Percentiles rank a stretch among this genome's conserved stretches.
Evolutionary conservation across 768 basidiomycete species (phyloP).

Genomic region (Collybiopsis confluens): DNA sequence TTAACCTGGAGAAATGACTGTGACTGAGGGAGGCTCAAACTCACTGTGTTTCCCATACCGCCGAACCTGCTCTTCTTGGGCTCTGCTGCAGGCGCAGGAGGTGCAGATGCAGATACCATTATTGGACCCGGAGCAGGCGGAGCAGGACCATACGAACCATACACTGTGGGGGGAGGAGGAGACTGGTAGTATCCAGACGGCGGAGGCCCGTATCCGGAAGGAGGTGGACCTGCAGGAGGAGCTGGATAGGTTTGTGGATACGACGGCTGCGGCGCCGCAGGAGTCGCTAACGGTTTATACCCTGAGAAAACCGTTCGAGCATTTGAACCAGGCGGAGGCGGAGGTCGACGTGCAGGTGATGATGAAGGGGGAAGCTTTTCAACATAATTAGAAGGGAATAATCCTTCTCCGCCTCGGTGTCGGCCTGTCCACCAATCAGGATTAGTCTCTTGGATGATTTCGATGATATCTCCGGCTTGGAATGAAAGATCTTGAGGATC

Average conservation of each 20-base stretch:
- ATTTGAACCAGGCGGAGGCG: constrained; percentile 12
- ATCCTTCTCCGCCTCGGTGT: constrained; percentile 57
- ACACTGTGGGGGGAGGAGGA: constrained; percentile 16
- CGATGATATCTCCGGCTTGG: constrained; percentile 68
- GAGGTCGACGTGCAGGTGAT: constrained; percentile 19
- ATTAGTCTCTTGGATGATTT: constrained; percentile 76
- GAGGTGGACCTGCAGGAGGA: constrained; percentile 10
- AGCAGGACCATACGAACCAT: constrained; percentile 12
- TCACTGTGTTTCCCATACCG: constrained; percentile 53
- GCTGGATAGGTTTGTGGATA: constrained; percentile 1
- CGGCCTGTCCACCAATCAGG: constrained; percentile 85
- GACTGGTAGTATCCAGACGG: constrained; percentile 16
- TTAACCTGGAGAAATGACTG: not conserved
- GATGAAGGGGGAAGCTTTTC: constrained; percentile 39
- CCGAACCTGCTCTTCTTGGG: constrained; percentile 60
- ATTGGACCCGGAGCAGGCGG: constrained; percentile 7
- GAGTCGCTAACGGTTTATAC: not conserved
- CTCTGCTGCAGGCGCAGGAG: constrained; percentile 20
- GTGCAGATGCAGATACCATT: constrained; percentile 16
- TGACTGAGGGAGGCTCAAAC: constrained; percentile 9
- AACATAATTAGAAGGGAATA: constrained; percentile 78
- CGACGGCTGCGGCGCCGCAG: not conserved
- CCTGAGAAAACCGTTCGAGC: not conserved
- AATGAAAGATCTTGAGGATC: constrained; percentile 81
- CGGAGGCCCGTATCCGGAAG: constrained; percentile 14